phyloP scores from a whole-genome alignment of 345 rosid genomes.

The Ceriops decandra region DNA sequence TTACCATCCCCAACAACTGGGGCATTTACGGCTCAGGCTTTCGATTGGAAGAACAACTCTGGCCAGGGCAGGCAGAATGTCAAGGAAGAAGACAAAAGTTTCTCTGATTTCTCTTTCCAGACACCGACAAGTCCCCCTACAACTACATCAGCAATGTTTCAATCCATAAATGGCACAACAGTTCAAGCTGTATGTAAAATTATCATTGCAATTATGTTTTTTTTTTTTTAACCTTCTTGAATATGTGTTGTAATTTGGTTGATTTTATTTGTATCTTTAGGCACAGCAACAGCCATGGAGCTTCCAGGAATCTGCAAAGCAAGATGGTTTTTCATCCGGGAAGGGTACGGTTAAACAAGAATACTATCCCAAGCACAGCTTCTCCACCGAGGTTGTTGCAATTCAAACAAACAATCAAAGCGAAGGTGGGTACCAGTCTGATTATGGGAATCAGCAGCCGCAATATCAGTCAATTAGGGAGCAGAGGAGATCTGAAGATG shows the following conservation, averaged over 20 bases:
- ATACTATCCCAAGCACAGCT: constrained; percentile 25
- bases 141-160: constrained; percentile 25
- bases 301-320: constrained; percentile 40
- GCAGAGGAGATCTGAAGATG: constrained; percentile 69
- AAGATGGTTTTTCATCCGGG: constrained; percentile 21
- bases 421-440: constrained; percentile 32
- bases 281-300: constrained; percentile 48
- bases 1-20: constrained; percentile 93
- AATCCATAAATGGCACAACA: constrained; percentile 24
- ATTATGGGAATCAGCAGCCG: constrained; percentile 25
- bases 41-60: constrained; percentile 45
- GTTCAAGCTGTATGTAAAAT: constrained; percentile 34
- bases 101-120: constrained; percentile 59
- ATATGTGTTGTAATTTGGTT: constrained; percentile 1
- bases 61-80: constrained; percentile 25
- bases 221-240: background rate
- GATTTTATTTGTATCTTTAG: constrained; percentile 18
- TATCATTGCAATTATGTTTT: background rate
- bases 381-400: constrained; percentile 43
- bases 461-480: constrained; percentile 49
- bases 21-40: constrained; percentile 47
- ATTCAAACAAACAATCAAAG: constrained; percentile 34
- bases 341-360: constrained; percentile 23
- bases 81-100: constrained; percentile 41
- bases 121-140: constrained; percentile 32